phyloP scores from a whole-genome alignment of 208 protist species.

The Leishmania tropica region DNA sequence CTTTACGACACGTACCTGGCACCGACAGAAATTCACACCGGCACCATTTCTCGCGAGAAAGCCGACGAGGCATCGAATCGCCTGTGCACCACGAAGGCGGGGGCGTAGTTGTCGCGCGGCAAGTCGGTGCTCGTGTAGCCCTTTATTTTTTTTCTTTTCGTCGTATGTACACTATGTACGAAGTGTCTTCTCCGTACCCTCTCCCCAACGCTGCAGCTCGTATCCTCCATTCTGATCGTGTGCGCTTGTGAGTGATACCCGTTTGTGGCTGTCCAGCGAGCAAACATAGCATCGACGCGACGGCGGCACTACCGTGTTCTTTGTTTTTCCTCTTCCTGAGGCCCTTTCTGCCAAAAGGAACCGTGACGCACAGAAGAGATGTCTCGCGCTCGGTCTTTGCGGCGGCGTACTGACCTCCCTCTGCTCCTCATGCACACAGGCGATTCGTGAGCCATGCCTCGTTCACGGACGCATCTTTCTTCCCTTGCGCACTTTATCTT shows the following conservation, averaged over 20 bases:
- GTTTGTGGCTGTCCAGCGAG: not conserved
- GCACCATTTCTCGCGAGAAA: constrained; percentile 35
- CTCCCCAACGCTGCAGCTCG: not conserved
- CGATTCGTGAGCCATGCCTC: not conserved
- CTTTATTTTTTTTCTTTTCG: not conserved
- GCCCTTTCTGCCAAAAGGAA: not conserved
- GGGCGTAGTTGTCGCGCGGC: not conserved
- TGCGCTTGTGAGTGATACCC: not conserved
- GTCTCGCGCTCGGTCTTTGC: not conserved
- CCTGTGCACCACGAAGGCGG: constrained; percentile 36
- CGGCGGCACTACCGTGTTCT: not conserved
- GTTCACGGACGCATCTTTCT: not conserved
- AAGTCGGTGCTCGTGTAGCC: no score
- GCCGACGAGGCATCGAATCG: constrained; percentile 26
- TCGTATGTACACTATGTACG: not conserved
- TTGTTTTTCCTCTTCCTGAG: not conserved
- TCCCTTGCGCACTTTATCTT: not conserved
- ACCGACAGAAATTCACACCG: constrained; percentile 58
- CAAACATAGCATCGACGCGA: not conserved
- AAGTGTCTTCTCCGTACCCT: not conserved
- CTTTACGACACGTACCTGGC: constrained; percentile 78
- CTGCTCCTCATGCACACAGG: not conserved
- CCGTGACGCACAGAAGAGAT: not conserved
- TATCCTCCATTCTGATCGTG: not conserved
- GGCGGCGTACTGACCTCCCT: not conserved